Evolutionary conservation across 164 flowering plant genomes (phyloP).

Genomic region (Dillenia suffruticosa): DNA sequence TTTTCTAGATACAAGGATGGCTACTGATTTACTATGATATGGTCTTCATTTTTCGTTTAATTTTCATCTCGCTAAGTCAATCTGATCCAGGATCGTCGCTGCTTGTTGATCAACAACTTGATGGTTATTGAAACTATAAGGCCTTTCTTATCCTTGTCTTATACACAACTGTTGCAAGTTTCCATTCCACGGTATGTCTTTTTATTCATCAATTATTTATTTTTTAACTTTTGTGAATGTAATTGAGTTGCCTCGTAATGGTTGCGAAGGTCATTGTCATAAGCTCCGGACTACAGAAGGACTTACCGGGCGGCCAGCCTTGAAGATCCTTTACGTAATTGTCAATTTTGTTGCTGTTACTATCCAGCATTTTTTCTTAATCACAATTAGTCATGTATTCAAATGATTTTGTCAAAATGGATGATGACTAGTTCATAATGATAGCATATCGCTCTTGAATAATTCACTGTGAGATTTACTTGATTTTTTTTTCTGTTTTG

Average conservation of each 20-base stretch:
- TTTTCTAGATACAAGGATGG: not conserved
- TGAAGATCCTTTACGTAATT: constrained; percentile 28
- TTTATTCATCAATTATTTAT: too few relatives aligned
- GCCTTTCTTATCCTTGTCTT: constrained; percentile 34
- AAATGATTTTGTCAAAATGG: not conserved
- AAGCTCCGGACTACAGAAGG: constrained; percentile 30
- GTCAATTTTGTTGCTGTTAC: constrained; percentile 32
- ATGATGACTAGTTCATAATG: not conserved
- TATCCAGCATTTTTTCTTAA: not conserved
- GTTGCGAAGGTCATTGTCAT: constrained; percentile 33
- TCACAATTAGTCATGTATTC: not conserved
- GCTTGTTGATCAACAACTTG: constrained; percentile 55
- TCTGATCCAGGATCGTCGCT: constrained; percentile 50
- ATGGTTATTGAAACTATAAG: constrained; percentile 49
- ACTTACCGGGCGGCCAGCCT: constrained; percentile 14
- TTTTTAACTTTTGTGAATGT: not conserved
- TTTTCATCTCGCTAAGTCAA: not conserved
- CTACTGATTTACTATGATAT: not conserved
- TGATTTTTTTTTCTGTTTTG: not conserved
- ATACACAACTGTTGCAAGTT: constrained; percentile 38
- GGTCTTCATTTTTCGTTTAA: not conserved
- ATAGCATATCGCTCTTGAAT: not conserved
- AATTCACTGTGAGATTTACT: not conserved
- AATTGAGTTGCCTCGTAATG: not conserved
- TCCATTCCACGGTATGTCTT: constrained; percentile 46